phyloP scores from a whole-genome alignment of 495 filamentous ascomycete species.

The Echria macrotheca region DNA sequence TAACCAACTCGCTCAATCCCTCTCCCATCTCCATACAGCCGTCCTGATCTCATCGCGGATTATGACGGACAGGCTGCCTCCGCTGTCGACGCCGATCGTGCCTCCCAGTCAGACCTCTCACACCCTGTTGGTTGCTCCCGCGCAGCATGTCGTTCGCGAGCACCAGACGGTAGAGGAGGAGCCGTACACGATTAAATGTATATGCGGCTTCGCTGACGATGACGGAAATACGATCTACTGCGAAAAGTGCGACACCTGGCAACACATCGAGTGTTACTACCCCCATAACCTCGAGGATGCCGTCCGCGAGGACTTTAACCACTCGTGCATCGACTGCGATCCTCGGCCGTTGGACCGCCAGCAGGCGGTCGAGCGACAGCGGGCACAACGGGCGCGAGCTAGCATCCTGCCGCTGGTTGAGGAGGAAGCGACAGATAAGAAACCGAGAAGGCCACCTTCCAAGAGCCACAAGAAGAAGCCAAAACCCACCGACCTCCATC shows the following conservation, averaged over 20 bases:
- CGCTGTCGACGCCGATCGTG: constrained; percentile 52
- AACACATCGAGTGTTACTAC: constrained; percentile 96
- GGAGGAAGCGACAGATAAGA: constrained; percentile 53
- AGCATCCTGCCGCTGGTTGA: constrained; percentile 47
- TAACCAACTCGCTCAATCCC: constrained; percentile 40
- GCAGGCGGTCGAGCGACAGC: constrained; percentile 61
- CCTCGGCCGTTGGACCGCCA: constrained; percentile 66
- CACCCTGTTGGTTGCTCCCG: constrained; percentile 46
- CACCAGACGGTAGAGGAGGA: constrained; percentile 65
- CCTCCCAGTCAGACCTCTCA: constrained; percentile 45
- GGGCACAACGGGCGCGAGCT: constrained; percentile 23
- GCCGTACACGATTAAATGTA: constrained; percentile 95
- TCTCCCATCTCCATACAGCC: constrained; percentile 39
- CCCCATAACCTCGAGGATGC: constrained; percentile 64
- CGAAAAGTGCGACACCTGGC: constrained; percentile 94
- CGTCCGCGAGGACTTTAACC: constrained; percentile 57
- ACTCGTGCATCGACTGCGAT: constrained; percentile 82
- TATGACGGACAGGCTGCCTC: constrained; percentile 88
- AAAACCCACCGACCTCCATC: constrained; percentile 46
- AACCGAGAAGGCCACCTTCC: constrained; percentile 59
- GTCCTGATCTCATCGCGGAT: constrained; percentile 62
- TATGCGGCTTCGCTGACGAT: constrained; percentile 86
- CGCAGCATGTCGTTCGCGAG: constrained; percentile 54
- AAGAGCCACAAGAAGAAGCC: constrained; percentile 75
- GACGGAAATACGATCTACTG: constrained; percentile 97